Percentiles rank a stretch among this genome's conserved stretches.
Conservation (phyloP, 2,329 filamentous ascomycete genomes). For the Colletotrichum abscissum region DNA sequence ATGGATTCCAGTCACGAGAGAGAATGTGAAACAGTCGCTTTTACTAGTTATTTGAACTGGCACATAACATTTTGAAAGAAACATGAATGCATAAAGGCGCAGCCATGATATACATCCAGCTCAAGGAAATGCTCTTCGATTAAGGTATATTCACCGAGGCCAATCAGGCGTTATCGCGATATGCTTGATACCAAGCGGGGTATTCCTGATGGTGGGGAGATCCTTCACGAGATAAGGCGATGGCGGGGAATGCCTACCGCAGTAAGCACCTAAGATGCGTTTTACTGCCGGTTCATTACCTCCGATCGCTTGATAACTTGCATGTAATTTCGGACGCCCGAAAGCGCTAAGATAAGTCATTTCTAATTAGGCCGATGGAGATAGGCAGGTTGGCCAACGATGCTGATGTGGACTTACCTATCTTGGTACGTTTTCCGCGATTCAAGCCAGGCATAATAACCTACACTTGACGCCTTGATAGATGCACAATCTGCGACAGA, state of each 20-base stretch:
- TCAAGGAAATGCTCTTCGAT: too few species aligned
- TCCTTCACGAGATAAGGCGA: slow-evolving; percentile 6
- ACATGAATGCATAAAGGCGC: too few species aligned
- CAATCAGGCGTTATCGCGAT: neutral
- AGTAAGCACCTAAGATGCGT: neutral
- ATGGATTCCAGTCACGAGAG: too few species aligned
- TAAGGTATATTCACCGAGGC: neutral
- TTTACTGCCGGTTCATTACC: neutral
- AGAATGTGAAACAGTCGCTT: neutral
- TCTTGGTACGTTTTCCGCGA: neutral
- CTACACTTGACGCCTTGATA: neutral
- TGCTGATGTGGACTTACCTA: neutral
- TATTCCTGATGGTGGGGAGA: neutral
- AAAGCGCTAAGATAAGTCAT: neutral
- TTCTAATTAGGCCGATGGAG: neutral
- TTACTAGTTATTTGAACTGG: too few species aligned
- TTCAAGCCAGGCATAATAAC: neutral
- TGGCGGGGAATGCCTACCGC: neutral
- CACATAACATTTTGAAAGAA: too few species aligned
- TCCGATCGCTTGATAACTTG: neutral
- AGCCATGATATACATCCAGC: neutral
- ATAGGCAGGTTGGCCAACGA: neutral
- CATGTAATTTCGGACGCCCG: neutral
- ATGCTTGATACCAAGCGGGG: neutral
- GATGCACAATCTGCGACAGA: neutral